These are phyloP conservation scores for Aspergillus leporis DNA, from an alignment of 495 filamentous ascomycete species.

Conservation along the genomic window DNA sequence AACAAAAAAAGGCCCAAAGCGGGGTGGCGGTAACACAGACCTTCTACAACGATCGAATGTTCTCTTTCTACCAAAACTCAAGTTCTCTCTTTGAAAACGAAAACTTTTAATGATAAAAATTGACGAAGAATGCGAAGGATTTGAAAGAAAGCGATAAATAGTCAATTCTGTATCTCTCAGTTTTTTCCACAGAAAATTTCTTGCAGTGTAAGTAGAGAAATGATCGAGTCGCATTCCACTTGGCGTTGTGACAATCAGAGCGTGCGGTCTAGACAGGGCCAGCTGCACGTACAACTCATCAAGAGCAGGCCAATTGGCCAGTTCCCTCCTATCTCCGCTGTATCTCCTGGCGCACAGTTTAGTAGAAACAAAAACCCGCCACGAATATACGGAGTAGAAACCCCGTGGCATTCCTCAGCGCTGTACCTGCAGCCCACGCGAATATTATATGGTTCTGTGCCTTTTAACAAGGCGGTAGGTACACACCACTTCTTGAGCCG, in stretches of 20 bases:
- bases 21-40: constrained; percentile 19
- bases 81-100: background rate
- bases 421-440: background rate
- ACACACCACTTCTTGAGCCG: background rate
- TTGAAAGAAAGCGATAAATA: too few relatives aligned
- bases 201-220: background rate
- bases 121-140: background rate
- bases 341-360: background rate
- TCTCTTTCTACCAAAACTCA: background rate
- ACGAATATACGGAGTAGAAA: background rate
- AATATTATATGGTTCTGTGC: background rate
- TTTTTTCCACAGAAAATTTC: too few relatives aligned
- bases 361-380: background rate
- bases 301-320: background rate
- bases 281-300: background rate
- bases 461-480: background rate
- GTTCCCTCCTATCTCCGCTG: background rate
- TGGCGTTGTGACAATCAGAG: background rate
- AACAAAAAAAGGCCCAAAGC: constrained; percentile 12
- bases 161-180: too few relatives aligned
- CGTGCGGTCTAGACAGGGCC: background rate
- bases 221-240: background rate
- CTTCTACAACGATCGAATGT: background rate
- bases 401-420: background rate
- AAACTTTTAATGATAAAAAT: background rate